Conservation (phyloP, 345 rosid genomes). For the Murraya koenigii region DNA sequence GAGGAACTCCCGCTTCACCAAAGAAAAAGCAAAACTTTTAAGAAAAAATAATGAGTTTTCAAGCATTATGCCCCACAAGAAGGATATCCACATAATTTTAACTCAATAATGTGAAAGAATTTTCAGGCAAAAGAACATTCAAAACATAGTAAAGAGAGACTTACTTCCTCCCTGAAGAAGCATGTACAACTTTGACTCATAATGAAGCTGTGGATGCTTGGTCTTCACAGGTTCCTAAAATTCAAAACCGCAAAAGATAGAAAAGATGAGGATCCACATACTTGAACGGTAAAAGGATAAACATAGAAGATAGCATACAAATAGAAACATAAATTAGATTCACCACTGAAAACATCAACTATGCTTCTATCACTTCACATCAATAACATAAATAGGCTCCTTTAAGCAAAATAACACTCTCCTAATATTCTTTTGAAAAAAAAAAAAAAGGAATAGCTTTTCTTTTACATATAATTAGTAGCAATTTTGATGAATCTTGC, state of each 20-base stretch:
- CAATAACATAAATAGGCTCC: not conserved
- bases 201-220: constrained; percentile 88
- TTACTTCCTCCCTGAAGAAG: constrained; percentile 90
- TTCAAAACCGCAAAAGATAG: constrained; percentile 4
- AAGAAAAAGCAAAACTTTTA: constrained; percentile 11
- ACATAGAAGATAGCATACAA: not conserved
- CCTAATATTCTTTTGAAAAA: not conserved
- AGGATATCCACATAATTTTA: not conserved
- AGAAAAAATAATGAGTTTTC: not conserved
- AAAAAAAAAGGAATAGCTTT: not conserved
- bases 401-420: not conserved
- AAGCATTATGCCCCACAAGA: not conserved
- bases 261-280: not conserved
- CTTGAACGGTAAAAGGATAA: not conserved
- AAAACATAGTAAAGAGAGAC: constrained; percentile 14
- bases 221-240: constrained; percentile 80
- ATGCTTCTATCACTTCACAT: not conserved
- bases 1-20: constrained; percentile 72
- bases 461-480: not conserved
- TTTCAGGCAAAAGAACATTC: not conserved
- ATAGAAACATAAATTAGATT: not conserved
- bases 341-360: not conserved
- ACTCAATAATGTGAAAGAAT: not conserved
- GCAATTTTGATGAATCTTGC: not conserved
- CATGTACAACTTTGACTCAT: constrained; percentile 83